A percentile compares a stretch with the other conserved stretches of the same genome.
These are phyloP conservation scores for Saururus chinensis DNA, from an alignment of 164 flowering plant genomes.

Conservation along the genomic window DNA sequence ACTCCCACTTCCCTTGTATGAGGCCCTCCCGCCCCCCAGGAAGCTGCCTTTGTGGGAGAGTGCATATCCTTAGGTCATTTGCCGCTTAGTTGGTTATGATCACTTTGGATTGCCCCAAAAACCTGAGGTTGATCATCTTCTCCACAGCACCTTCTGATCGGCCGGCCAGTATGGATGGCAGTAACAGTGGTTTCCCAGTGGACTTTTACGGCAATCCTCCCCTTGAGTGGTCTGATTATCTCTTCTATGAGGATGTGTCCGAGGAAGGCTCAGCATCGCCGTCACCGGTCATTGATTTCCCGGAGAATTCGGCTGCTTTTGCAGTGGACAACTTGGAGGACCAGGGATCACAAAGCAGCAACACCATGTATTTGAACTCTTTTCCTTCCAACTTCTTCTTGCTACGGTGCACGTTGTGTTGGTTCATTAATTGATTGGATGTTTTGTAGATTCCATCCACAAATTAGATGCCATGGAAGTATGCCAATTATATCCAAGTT, in stretches of 20 bases:
- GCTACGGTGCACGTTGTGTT: not conserved
- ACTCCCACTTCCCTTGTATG: no score
- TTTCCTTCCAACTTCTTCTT: not conserved
- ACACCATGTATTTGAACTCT: not conserved
- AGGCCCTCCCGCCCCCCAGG: no score
- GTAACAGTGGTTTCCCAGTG: not conserved
- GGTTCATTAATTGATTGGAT: not conserved
- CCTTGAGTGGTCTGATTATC: conserved; percentile 25
- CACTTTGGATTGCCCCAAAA: no score
- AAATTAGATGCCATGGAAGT: no score
- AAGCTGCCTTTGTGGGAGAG: no score
- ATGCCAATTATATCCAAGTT: no score
- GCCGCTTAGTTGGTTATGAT: no score
- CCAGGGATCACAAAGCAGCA: not conserved
- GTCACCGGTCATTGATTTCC: not conserved
- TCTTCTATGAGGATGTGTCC: conserved; percentile 12
- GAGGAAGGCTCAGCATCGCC: conserved; percentile 8
- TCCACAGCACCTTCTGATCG: conserved; percentile 5
- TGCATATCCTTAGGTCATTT: no score
- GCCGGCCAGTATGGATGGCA: conserved; percentile 2
- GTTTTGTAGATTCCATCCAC: no score
- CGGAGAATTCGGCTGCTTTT: not conserved
- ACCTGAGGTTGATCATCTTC: conserved; percentile 2
- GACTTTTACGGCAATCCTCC: conserved; percentile 4
- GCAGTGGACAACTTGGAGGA: conserved; percentile 5